phyloP scores from a whole-genome alignment of 139 green algal species.

The Chlorella sp. region DNA sequence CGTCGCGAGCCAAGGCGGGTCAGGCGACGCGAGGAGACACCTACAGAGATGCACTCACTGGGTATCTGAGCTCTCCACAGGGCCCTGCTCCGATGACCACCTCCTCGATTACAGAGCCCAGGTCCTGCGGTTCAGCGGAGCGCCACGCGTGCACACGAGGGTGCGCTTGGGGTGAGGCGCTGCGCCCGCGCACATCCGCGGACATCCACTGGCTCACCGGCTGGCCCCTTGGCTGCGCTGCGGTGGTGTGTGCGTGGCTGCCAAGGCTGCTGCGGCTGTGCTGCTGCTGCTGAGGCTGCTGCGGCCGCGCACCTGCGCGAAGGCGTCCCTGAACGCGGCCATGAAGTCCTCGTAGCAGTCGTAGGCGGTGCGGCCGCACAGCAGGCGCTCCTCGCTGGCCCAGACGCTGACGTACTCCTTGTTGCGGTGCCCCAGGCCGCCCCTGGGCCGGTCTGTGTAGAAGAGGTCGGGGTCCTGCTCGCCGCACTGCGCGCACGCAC shows the following conservation, averaged over 20 bases:
- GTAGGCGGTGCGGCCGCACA: slow-evolving; percentile 51
- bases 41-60: slow-evolving; percentile 18
- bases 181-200: no score
- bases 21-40: slow-evolving; percentile 7
- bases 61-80: slow-evolving; percentile 56
- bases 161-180: no score
- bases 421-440: slow-evolving; percentile 55
- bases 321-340: slow-evolving; percentile 59
- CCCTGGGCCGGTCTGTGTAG: slow-evolving; percentile 36
- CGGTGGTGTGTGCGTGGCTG: not conserved
- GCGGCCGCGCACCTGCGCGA: slow-evolving; percentile 17
- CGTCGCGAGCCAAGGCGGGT: no score
- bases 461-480: slow-evolving; percentile 80
- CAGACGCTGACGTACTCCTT: slow-evolving; percentile 78
- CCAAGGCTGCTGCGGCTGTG: not conserved
- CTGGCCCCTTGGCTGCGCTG: not conserved
- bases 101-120: slow-evolving; percentile 66
- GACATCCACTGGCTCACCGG: slow-evolving; percentile 66
- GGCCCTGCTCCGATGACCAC: slow-evolving; percentile 67
- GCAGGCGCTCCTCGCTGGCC: slow-evolving; percentile 62
- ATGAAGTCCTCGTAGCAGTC: slow-evolving; percentile 89
- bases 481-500: slow-evolving; percentile 38
- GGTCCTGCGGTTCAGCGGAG: slow-evolving; percentile 44
- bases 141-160: no score
- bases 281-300: not conserved